Percentiles rank a stretch among this genome's conserved stretches.
phyloP scores from a whole-genome alignment of 768 basidiomycete species.

The Lentinula raphanica region DNA sequence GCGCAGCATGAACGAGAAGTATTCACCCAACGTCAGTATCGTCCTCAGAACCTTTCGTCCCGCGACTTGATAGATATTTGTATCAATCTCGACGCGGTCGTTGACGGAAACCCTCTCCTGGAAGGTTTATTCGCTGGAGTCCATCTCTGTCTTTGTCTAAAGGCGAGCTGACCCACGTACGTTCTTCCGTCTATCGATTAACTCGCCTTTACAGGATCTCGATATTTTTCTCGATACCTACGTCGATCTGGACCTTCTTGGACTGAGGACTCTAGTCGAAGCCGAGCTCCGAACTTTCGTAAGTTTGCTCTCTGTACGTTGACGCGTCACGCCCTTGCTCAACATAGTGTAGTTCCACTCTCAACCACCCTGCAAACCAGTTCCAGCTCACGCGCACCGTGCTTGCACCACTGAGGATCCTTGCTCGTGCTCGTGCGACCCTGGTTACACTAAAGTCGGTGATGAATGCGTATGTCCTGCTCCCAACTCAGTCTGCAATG shows the following conservation, averaged over 20 bases:
- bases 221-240: constrained; percentile 2
- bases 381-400: neutral
- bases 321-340: neutral
- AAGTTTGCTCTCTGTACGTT: neutral
- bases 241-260: neutral
- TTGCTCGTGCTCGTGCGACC: neutral
- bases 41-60: neutral
- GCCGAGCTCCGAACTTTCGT: neutral
- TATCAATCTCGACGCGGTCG: neutral
- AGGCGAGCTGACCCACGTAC: neutral
- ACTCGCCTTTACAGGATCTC: neutral
- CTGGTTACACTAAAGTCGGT: neutral
- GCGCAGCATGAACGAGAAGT: neutral
- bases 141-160: constrained; percentile 6
- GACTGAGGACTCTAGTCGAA: neutral
- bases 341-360: neutral
- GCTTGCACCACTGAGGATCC: neutral
- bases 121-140: neutral
- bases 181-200: neutral
- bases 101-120: neutral
- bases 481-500: constrained; percentile 1
- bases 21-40: neutral
- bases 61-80: constrained; percentile 2
- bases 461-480: neutral
- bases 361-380: neutral